Conservation (phyloP, 73 alveolate genomes). For the Vitrella brassicaformis region DNA sequence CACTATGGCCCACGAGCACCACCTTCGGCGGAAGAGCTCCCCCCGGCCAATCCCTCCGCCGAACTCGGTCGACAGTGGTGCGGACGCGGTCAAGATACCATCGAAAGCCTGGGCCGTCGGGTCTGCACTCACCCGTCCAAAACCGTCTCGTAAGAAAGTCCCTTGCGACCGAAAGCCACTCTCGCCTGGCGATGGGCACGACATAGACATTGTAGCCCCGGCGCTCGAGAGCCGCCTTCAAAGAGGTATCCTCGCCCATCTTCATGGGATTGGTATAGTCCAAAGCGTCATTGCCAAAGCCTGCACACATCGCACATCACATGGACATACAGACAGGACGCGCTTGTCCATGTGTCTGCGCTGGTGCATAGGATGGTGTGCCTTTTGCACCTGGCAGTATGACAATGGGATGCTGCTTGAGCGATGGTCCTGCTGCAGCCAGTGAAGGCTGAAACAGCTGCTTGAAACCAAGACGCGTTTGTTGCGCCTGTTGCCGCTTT, state of each 20-base stretch:
- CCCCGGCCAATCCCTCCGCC: neutral
- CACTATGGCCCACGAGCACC: neutral
- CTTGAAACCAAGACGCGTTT: no score
- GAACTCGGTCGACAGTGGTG: neutral
- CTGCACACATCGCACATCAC: neutral
- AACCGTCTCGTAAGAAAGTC: neutral
- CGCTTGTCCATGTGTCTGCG: no score
- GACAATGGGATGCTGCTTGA: no score
- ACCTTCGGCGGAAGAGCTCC: no score
- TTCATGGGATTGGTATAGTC: neutral
- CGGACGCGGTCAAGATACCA: neutral
- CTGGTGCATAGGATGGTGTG: no score
- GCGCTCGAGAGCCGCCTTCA: neutral
- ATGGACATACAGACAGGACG: no score
- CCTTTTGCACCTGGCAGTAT: no score
- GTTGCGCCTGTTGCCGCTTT: no score
- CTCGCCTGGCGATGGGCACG: neutral
- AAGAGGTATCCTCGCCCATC: neutral
- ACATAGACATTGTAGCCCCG: neutral
- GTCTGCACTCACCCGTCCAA: neutral
- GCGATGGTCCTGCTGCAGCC: no score
- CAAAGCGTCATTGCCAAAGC: neutral
- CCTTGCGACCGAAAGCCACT: neutral
- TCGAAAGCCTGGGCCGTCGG: neutral
- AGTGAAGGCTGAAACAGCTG: no score